phyloP scores from a whole-genome alignment of 2,329 filamentous ascomycete genomes.

The Rhynchosporium secalis region DNA sequence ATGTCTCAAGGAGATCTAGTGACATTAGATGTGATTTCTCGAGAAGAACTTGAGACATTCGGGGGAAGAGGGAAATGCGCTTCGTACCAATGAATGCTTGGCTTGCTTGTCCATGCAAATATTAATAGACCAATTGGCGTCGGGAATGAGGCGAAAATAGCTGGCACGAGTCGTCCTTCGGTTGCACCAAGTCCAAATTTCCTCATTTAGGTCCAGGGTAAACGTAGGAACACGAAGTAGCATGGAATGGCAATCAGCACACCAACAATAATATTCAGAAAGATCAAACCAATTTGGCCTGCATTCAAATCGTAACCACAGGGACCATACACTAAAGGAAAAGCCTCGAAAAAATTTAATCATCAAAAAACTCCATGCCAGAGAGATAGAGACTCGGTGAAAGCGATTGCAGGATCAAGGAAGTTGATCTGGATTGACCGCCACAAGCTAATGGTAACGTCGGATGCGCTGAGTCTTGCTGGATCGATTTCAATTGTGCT shows the following conservation, averaged over 20 bases:
- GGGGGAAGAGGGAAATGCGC: too few species aligned
- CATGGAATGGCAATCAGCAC: constrained; percentile 49
- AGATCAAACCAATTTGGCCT: constrained; percentile 58
- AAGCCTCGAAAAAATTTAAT: constrained; percentile 63
- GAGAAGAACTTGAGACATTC: too few species aligned
- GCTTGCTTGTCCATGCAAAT: constrained; percentile 50
- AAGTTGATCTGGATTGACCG: constrained; percentile 58
- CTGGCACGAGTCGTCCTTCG: constrained; percentile 38
- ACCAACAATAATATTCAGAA: constrained; percentile 56
- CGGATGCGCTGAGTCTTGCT: constrained; percentile 46
- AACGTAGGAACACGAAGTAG: constrained; percentile 53
- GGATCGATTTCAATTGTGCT: constrained; percentile 63
- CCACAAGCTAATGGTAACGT: constrained; percentile 53
- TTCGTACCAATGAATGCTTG: constrained; percentile 47
- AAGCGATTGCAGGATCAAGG: constrained; percentile 60
- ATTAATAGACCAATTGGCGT: constrained; percentile 59
- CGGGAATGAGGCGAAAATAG: constrained; percentile 45
- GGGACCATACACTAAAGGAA: constrained; percentile 57
- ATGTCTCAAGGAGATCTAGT: too few species aligned
- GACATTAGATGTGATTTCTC: too few species aligned
- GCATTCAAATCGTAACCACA: constrained; percentile 57
- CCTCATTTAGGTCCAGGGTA: background rate
- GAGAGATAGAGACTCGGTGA: constrained; percentile 58
- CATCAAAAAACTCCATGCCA: constrained; percentile 59
- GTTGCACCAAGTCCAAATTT: constrained; percentile 42